These are phyloP conservation scores for Cenchrus fungigraminus DNA, from an alignment of 176 grass and related monocot species.

Conservation along the genomic window DNA sequence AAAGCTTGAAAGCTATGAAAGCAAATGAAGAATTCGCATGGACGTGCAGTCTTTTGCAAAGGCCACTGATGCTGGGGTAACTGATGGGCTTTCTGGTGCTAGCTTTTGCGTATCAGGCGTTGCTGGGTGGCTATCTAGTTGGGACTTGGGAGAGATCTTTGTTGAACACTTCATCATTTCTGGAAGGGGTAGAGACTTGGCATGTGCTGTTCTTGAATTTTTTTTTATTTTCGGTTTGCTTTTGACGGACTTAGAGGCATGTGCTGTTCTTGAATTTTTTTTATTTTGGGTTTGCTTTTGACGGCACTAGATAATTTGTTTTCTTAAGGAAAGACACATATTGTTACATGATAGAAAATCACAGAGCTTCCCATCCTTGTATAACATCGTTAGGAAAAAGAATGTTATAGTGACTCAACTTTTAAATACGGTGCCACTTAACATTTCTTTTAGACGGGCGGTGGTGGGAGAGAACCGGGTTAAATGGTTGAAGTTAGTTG, in stretches of 20 bases:
- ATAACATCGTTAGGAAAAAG: too few species aligned
- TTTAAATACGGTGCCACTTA: too few species aligned
- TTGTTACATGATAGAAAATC: not conserved
- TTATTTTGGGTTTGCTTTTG: not conserved
- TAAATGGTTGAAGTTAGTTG: too few species aligned
- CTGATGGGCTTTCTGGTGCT: not conserved
- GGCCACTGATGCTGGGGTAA: not conserved
- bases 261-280: not conserved
- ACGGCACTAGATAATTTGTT: not conserved
- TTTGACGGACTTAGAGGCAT: too few species aligned
- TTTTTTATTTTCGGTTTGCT: too few species aligned
- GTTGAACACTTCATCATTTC: not conserved
- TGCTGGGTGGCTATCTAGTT: not conserved
- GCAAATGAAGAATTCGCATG: slow-evolving; percentile 28
- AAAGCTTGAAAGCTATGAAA: slow-evolving; percentile 48
- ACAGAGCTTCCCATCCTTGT: too few species aligned
- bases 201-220: too few species aligned
- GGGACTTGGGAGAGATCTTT: not conserved
- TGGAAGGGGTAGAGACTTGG: too few species aligned
- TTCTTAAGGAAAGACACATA: not conserved
- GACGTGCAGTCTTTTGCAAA: slow-evolving; percentile 40
- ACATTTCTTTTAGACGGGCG: too few species aligned
- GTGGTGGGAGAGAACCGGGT: too few species aligned
- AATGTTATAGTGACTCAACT: too few species aligned
- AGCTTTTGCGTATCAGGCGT: not conserved